Evolutionary conservation across 495 filamentous ascomycete genomes (phyloP), one percentile per base, ranked within the genome.

Genomic region (Tetracladium setigerum): DNA sequence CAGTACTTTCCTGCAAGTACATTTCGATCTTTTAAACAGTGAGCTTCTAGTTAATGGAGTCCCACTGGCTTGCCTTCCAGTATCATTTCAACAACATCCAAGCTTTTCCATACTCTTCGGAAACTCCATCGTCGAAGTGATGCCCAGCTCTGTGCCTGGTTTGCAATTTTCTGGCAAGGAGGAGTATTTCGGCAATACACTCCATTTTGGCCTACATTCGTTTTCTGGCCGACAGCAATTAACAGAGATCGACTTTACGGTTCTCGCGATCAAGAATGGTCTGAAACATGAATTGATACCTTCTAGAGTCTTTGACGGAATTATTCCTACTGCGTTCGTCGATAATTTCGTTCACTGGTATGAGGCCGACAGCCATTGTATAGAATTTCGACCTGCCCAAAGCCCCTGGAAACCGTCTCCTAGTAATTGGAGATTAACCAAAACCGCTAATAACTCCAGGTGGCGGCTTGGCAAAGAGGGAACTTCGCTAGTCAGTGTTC

Each of bases 11-110:
- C 42, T 63, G 6, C 13, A 16, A 1, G 64, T 82, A 2, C 66
- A 73, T 17, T 78, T 66, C 53, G 78, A 82, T 53, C 33, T 80
- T 4, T 55, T 84, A 15, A 74, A 65, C 1, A 77, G 77, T 0
- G 61, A 70, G 30, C 65, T 85, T 2, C 68, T 83, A 16, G 66
- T 84, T 12, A 66, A 82, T 47, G 77, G 76, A 1, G 50, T 57
- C 1, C 79, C 77, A 0, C 49, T 82, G 10, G 59, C 64, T 11
- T 66, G 71, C 16, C 64, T 81, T 0, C 79, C 79, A 0, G 12
- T 18, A 4, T 50, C 67, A 5, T 83, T 74, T 46, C 58, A 69
- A 30, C 31, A 42, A 3, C 67, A 77, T 33, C 1, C 34, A 3
- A 54, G 46, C 2, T 68, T 64, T 38, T 1, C 7, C 0, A 47